Percentiles rank a stretch among this genome's conserved stretches.
These are phyloP conservation scores for Apiospora marii DNA, from an alignment of 2,329 filamentous ascomycete species.

Conservation along the genomic window DNA sequence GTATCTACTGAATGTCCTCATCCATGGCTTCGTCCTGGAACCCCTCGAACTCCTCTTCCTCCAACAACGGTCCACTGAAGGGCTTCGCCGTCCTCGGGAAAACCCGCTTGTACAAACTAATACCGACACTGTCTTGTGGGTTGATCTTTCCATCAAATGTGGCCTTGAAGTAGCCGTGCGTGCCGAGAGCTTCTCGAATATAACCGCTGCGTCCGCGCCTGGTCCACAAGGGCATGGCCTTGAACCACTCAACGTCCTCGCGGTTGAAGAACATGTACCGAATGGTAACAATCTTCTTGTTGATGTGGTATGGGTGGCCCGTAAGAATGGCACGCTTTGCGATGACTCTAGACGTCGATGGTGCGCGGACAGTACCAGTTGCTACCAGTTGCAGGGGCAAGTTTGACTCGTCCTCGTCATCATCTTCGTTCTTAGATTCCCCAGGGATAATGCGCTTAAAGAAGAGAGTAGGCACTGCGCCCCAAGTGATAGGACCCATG, in stretches of 20 bases:
- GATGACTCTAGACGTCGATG: conserved; percentile 79
- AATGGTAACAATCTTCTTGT: conserved; percentile 96
- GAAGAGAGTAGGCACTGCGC: conserved; percentile 87
- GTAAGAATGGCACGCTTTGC: conserved; percentile 95
- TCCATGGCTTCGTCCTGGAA: conserved; percentile 48
- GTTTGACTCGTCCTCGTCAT: conserved; percentile 50
- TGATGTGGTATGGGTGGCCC: conserved; percentile 97
- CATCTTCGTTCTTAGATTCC: conserved; percentile 51
- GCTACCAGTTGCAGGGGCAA: conserved; percentile 75
- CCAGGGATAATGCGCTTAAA: conserved; percentile 70
- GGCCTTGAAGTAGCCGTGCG: conserved; percentile 99
- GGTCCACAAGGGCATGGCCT: conserved; percentile 94
- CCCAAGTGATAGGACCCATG: conserved; percentile 91
- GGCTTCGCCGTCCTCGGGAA: conserved; percentile 75
- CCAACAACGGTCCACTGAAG: conserved; percentile 53
- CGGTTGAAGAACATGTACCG: conserved; percentile 99
- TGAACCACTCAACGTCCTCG: conserved; percentile 97
- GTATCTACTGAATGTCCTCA: conserved; percentile 43
- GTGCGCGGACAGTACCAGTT: conserved; percentile 86
- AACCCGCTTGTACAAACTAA: conserved; percentile 87
- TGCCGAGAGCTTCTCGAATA: conserved; percentile 93
- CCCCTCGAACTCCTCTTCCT: conserved; percentile 38
- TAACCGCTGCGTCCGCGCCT: conserved; percentile 86
- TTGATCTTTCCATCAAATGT: conserved; percentile 97
- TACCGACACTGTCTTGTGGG: conserved; percentile 90